These are phyloP conservation scores for Cutaneotrichosporon curvatum DNA, from an alignment of 1,284 basidiomycete species.

Conservation along the genomic window DNA sequence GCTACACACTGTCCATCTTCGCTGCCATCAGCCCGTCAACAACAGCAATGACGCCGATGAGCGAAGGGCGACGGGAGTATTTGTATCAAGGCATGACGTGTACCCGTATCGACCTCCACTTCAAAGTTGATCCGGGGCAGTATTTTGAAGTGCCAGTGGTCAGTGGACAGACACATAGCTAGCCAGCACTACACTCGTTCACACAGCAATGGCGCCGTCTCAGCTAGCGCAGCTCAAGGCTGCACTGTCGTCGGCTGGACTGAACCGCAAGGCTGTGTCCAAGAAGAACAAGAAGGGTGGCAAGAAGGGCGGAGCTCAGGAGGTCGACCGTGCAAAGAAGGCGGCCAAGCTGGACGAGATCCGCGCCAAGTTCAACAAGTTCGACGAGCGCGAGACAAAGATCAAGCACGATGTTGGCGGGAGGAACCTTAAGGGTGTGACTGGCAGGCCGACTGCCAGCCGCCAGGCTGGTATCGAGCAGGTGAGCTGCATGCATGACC, in stretches of 20 bases:
- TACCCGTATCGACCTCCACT: background rate
- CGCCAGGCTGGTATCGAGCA: slow-evolving; percentile 85
- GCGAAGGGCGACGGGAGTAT: too few species aligned
- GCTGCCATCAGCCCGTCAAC: background rate
- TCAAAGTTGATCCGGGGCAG: background rate
- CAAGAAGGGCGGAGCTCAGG: slow-evolving; percentile 54
- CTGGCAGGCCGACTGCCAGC: slow-evolving; percentile 74
- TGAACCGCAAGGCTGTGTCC: slow-evolving; percentile 52
- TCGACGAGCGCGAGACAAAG: slow-evolving; percentile 84
- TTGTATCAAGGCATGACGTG: background rate
- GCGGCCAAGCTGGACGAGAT: slow-evolving; percentile 77
- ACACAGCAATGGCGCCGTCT: slow-evolving; percentile 49
- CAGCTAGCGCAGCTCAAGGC: slow-evolving; percentile 81
- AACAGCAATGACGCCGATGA: background rate
- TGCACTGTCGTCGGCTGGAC: slow-evolving; percentile 67
- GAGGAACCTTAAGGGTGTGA: slow-evolving; percentile 72
- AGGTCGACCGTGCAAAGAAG: slow-evolving; percentile 70
- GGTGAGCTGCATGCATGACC: slow-evolving; percentile 50
- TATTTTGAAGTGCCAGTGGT: background rate
- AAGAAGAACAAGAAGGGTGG: slow-evolving; percentile 51
- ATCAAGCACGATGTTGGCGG: slow-evolving; percentile 88
- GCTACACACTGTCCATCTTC: too few species aligned
- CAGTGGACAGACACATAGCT: background rate
- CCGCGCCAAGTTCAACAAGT: slow-evolving; percentile 78
- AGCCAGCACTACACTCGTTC: background rate